Evolutionary conservation across 768 basidiomycete genomes (phyloP).

Genomic region (Russula olivacea): DNA sequence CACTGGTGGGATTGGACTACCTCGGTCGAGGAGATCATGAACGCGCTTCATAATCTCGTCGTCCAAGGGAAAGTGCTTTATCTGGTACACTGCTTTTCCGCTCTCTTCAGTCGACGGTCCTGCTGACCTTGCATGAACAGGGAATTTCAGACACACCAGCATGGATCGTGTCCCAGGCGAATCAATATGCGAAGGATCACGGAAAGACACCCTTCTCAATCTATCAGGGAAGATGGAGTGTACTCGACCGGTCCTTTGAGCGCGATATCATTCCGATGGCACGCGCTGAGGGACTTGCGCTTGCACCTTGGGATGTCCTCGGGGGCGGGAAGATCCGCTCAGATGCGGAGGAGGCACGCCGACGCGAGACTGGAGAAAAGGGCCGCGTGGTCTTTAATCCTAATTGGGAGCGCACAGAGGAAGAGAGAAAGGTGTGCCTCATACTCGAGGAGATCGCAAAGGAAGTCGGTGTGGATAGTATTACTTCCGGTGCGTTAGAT

Average conservation of each 20-base stretch:
- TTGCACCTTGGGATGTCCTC: slow-evolving; percentile 42
- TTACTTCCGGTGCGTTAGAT: slow-evolving; percentile 40
- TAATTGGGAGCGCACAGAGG: slow-evolving; percentile 21
- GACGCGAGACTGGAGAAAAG: slow-evolving; percentile 31
- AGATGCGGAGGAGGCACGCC: slow-evolving; percentile 35
- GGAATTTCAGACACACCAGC: slow-evolving; percentile 32
- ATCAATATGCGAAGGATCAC: slow-evolving; percentile 36
- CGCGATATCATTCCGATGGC: slow-evolving; percentile 36
- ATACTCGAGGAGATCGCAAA: slow-evolving; percentile 41
- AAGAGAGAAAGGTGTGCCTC: slow-evolving; percentile 19
- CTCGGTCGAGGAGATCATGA: slow-evolving; percentile 25
- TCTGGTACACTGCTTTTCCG: slow-evolving; percentile 27
- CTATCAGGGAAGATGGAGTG: slow-evolving; percentile 38
- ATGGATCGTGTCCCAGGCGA: slow-evolving; percentile 36
- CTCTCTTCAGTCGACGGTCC: no score
- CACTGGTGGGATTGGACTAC: slow-evolving; percentile 49
- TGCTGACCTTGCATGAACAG: background rate
- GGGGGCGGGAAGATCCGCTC: slow-evolving; percentile 38
- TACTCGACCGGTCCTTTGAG: slow-evolving; percentile 36
- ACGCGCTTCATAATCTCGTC: slow-evolving; percentile 38
- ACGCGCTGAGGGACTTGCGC: slow-evolving; percentile 31
- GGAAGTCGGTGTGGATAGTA: slow-evolving; percentile 43
- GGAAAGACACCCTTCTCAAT: slow-evolving; percentile 39
- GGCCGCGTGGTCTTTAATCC: slow-evolving; percentile 30
- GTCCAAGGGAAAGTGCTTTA: slow-evolving; percentile 40